A percentile compares a stretch with the other conserved stretches of the same genome.
These are phyloP conservation scores for Picochlorum sp. DNA, from an alignment of 139 green algal genomes.

Conservation along the genomic window DNA sequence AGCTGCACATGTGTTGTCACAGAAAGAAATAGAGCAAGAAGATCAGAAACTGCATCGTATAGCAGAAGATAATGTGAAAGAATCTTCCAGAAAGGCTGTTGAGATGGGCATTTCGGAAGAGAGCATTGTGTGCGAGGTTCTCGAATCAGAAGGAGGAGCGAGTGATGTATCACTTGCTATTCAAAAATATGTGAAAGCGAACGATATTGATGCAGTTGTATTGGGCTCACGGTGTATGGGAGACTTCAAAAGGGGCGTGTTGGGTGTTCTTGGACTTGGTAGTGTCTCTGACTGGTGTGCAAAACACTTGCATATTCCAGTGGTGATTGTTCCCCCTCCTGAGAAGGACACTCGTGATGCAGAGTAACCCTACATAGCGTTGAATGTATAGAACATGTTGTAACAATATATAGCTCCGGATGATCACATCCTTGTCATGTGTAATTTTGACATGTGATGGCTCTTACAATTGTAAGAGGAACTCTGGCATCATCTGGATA, in stretches of 20 bases:
- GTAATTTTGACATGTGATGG: too few relatives aligned
- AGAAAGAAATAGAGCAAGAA: constrained; percentile 6
- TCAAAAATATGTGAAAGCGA: constrained; percentile 32
- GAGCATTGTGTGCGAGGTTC: constrained; percentile 16
- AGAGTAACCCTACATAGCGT: too few relatives aligned
- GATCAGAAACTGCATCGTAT: background rate
- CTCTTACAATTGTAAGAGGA: too few relatives aligned
- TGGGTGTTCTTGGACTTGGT: constrained; percentile 53
- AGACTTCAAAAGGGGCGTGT: constrained; percentile 36
- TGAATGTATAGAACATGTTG: too few relatives aligned
- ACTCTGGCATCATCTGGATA: too few relatives aligned
- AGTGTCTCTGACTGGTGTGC: constrained; percentile 42
- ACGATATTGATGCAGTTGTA: constrained; percentile 33
- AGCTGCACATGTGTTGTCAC: constrained; percentile 16
- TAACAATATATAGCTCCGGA: too few relatives aligned
- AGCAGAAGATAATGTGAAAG: constrained; percentile 10
- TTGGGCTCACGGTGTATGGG: constrained; percentile 47
- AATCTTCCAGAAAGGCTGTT: constrained; percentile 8
- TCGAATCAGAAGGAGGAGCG: constrained; percentile 25
- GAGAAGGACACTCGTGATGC: background rate
- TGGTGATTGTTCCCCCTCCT: background rate
- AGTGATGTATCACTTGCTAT: constrained; percentile 40
- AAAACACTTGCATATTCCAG: constrained; percentile 23
- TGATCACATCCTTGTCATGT: too few relatives aligned
- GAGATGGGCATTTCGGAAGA: background rate